phyloP scores from a whole-genome alignment of 768 basidiomycete species.

The Candolleomyces efflorescens region DNA sequence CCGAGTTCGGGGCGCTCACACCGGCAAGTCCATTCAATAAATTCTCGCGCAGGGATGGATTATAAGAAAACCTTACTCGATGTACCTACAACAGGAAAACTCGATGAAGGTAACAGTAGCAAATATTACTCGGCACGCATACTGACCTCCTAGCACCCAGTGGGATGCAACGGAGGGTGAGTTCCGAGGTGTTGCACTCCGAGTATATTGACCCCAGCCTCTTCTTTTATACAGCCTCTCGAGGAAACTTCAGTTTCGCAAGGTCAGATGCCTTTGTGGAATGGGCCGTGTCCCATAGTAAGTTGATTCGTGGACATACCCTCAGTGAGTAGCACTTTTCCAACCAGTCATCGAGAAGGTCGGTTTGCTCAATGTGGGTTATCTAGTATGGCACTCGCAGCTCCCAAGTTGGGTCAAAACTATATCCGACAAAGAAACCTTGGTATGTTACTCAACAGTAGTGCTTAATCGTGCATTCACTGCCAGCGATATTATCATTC shows the following conservation, averaged over 20 bases:
- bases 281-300: conserved; percentile 35
- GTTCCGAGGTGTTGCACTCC: background rate
- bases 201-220: background rate
- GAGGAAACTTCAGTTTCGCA: conserved; percentile 28
- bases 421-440: conserved; percentile 31
- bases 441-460: conserved; percentile 20
- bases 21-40: conserved; percentile 17
- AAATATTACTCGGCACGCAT: too few species aligned
- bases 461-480: background rate
- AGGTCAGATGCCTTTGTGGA: conserved; percentile 34
- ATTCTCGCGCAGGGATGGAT: too few species aligned
- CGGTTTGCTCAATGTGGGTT: background rate
- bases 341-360: background rate
- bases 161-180: conserved; percentile 37
- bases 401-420: conserved; percentile 37
- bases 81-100: conserved; percentile 25
- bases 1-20: conserved; percentile 36
- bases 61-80: background rate
- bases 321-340: conserved; percentile 19
- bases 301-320: conserved; percentile 38
- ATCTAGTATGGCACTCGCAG: conserved; percentile 28
- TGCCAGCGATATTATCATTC: background rate
- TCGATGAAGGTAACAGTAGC: conserved; percentile 24
- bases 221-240: conserved; percentile 16
- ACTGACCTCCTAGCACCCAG: conserved; percentile 8